These are phyloP conservation scores for Blastomyces emzantsi DNA, from an alignment of 2,329 filamentous ascomycete genomes.

Conservation along the genomic window DNA sequence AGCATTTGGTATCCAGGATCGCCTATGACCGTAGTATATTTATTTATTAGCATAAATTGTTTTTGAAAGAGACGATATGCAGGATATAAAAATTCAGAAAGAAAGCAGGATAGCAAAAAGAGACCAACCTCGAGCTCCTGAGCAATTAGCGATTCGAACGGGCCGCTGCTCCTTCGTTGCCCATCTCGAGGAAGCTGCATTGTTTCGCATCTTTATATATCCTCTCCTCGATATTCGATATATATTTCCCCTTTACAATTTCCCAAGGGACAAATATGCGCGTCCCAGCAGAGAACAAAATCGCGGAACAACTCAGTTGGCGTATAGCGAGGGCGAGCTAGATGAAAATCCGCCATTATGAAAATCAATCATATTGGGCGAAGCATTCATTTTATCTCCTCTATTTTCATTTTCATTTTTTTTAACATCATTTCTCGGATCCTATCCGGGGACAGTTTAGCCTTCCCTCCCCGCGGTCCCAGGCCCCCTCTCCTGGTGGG, in stretches of 20 bases:
- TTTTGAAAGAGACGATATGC: background rate
- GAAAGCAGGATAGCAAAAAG: too few species aligned
- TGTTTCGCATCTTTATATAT: background rate
- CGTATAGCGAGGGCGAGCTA: background rate
- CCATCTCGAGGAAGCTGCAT: conserved; percentile 9
- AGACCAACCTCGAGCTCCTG: conserved; percentile 17
- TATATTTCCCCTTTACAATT: background rate
- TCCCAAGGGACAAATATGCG: background rate
- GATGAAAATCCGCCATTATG: background rate
- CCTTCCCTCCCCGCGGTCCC: background rate
- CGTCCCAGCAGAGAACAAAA: background rate
- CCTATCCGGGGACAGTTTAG: background rate
- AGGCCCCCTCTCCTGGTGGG: background rate
- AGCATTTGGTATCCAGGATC: conserved; percentile 32
- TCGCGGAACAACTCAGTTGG: background rate
- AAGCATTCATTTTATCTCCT: background rate
- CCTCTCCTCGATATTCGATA: background rate
- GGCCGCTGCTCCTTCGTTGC: conserved; percentile 14
- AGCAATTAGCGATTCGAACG: conserved; percentile 24
- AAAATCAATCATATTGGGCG: background rate
- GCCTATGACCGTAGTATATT: conserved; percentile 13
- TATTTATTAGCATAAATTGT: background rate
- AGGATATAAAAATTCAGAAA: too few species aligned
- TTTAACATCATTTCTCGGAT: background rate
- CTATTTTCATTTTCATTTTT: background rate